Base-by-base conservation (phyloP, 2,329 filamentous ascomycete genomes). In the Fusarium sp. region DNA sequence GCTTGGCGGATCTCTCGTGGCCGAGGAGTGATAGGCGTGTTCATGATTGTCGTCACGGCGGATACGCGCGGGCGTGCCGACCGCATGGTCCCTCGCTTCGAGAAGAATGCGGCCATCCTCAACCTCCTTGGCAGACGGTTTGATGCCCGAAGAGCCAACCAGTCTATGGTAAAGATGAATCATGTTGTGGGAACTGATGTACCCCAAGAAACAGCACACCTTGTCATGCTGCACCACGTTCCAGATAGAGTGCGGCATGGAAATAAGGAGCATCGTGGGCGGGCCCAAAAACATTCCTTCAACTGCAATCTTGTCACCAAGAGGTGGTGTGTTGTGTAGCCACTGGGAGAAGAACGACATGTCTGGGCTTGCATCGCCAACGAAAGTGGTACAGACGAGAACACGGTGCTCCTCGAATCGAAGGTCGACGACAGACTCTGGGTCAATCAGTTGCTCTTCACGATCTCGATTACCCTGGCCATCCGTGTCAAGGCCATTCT, bases 261-360 rank as follows among this genome's bases (percentile, higher is more conserved):
- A 92, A 63, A 92, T 90, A 34, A 92, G 83, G 10, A 92, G 82
- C 84, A 92, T 91, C 0, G 91, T 92, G 1, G 90, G 90, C 1
- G 90, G 90, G 0, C 90, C 91, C 20, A 92, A 83, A 71, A 92
- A 92, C 89, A 92, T 92, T 73, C 90, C 90, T 78, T 92, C 90
- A 6, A 92, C 89, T 8, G 87, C 85, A 66, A 92, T 89, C 74
- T 89, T 90, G 18, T 88, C 85, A 1, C 88, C 88, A 4, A 89
- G 85, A 0, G 87, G 81, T 1, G 90, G 89, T 1, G 87, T 87
- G 72, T 89, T 88, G 54, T 89, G 87, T n/a, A 92, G 84, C 90
- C 90, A 92, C 71, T 91, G 88, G 67, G 91, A 88, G 78, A 92
- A 92, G 66, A 87, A 91, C 4, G 89, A 87, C 89, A 92, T 92